Base-by-base conservation (phyloP, 495 filamentous ascomycete genomes). In the Tuber calosporum region DNA sequence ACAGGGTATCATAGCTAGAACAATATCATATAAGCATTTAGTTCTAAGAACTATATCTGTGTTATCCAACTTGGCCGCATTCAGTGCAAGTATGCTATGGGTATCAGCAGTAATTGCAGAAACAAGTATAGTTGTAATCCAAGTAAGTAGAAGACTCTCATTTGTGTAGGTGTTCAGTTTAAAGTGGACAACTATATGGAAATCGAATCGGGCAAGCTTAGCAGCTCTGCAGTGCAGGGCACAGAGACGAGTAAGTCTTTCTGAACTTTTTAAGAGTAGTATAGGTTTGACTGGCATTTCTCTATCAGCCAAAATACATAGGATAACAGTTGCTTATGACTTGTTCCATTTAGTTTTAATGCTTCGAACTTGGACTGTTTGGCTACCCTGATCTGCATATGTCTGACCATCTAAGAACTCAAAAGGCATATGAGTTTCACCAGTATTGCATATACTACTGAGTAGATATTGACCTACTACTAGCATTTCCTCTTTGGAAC, bases 381-480 rank as follows among this genome's bases (percentile, higher is more conserved):
- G 58, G 34, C 69, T 75, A 22, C 73, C 66, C 69, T 66, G 67
- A 26, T 71, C 22, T 0, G 34, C 69, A 66, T 75, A 69, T 37
- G 69, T 75, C 53, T 69, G 58, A 13, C 73, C 66, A 71, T 62
- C 30, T 1, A 75, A n/a, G 2, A 71, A 68, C 40, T 75, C 73
- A 45, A 45, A 45, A 22, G 43, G 43, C 4, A 45, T 11, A 1
- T 11, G 42, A 19, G 42, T 43, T 43, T 43, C 42, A 19, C 19
- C 42, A 2, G 19, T 43, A 43, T 43, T 43, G 5, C 42, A 43
- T 43, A 43, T 43, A 43, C 17, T 43, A 9, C 42, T 43, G 1
- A 43, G 19, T 6, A 45, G 43, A 45, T 45, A 45, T 0, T 8
- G 20, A 22, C 43, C 43, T 0, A 45, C 43, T 22, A 45, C 20